phyloP scores from a whole-genome alignment of 768 basidiomycete species.

The Agrocybe praecox region DNA sequence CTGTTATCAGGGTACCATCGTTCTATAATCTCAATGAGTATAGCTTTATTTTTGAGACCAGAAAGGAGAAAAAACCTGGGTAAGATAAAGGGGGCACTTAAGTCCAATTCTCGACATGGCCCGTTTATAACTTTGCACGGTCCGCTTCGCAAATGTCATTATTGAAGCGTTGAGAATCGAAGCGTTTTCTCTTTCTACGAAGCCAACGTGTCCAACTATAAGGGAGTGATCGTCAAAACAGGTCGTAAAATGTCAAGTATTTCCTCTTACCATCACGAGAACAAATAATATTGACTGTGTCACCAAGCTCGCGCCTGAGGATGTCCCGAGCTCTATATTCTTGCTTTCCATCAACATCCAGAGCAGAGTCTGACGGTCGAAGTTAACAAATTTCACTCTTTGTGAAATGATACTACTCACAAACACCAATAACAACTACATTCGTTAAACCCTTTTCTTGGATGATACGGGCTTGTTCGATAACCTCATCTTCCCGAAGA shows the following conservation, averaged over 20 bases:
- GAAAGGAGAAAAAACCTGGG: slow-evolving; percentile 29
- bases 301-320: slow-evolving; percentile 32
- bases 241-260: too few species aligned
- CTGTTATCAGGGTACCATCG: slow-evolving; percentile 56
- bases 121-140: slow-evolving; percentile 53
- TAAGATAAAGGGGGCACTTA: slow-evolving; percentile 53
- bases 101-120: slow-evolving; percentile 51
- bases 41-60: neutral
- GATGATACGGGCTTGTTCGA: slow-evolving; percentile 41
- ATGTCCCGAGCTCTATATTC: slow-evolving; percentile 34
- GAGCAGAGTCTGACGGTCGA: slow-evolving; percentile 25
- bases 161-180: slow-evolving; percentile 69
- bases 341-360: slow-evolving; percentile 31
- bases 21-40: slow-evolving; percentile 33
- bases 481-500: slow-evolving; percentile 44
- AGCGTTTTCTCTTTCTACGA: slow-evolving; percentile 70
- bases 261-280: slow-evolving; percentile 48
- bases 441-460: slow-evolving; percentile 28
- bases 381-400: neutral
- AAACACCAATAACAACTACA: slow-evolving; percentile 32
- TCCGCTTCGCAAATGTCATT: slow-evolving; percentile 56
- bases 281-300: slow-evolving; percentile 48
- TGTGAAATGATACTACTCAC: slow-evolving; percentile 16
- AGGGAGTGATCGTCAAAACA: too few species aligned
- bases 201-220: slow-evolving; percentile 56